A percentile compares a stretch with the other conserved stretches of the same genome.
phyloP scores from a whole-genome alignment of 768 basidiomycete species.

The Suillus cothurnatus region DNA sequence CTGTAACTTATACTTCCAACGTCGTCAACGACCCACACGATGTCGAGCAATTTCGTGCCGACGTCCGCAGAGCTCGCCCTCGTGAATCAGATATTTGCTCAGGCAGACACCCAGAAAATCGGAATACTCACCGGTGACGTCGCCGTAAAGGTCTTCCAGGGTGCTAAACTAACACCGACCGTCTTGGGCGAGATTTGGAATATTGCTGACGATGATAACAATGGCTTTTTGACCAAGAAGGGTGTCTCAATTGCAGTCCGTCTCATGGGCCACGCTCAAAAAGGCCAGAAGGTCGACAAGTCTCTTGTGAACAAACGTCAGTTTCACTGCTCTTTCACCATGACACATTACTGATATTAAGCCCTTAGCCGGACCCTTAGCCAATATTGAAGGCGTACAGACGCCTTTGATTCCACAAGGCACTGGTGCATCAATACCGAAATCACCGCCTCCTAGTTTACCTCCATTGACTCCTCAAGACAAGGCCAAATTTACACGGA shows the following conservation, averaged over 20 bases:
- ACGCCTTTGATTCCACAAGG: slow-evolving; percentile 54
- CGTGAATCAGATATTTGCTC: slow-evolving; percentile 71
- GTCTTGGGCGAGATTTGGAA: slow-evolving; percentile 93
- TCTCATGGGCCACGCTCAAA: slow-evolving; percentile 92
- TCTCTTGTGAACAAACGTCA: slow-evolving; percentile 73
- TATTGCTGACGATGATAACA: slow-evolving; percentile 90
- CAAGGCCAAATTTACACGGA: slow-evolving; percentile 75
- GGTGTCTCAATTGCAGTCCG: slow-evolving; percentile 88
- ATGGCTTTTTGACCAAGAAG: slow-evolving; percentile 87
- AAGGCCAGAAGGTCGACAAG: slow-evolving; percentile 67
- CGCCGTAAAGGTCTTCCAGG: slow-evolving; percentile 84
- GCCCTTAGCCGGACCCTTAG: slow-evolving; percentile 75
- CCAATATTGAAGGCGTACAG: slow-evolving; percentile 73
- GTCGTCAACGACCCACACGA: slow-evolving; percentile 22
- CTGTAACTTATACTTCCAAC: slow-evolving; percentile 28
- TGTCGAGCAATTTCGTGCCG: slow-evolving; percentile 48
- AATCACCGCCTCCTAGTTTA: slow-evolving; percentile 58
- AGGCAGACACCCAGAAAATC: slow-evolving; percentile 75
- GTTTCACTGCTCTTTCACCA: slow-evolving; percentile 27
- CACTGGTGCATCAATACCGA: slow-evolving; percentile 57
- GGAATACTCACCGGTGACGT: slow-evolving; percentile 89
- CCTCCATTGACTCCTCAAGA: slow-evolving; percentile 81
- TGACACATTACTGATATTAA: slow-evolving; percentile 16
- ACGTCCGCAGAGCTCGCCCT: slow-evolving; percentile 55
- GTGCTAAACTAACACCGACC: slow-evolving; percentile 76